Evolutionary conservation across 2,329 filamentous ascomycete species (phyloP), one percentile per base, ranked within the genome.

Genomic region (Penicillium sp.): DNA sequence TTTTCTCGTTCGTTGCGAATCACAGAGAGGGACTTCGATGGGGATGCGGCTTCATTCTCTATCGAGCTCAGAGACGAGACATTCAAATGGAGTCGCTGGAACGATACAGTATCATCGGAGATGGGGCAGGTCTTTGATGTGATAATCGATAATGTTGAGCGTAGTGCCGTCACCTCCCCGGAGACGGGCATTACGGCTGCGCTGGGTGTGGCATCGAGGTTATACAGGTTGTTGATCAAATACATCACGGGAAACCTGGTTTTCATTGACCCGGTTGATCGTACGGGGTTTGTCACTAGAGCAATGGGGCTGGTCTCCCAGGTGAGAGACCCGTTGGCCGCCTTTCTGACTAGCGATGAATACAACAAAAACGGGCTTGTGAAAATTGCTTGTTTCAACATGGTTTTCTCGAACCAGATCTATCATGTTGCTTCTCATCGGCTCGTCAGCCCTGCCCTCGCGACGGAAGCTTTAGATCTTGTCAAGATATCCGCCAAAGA

Each of bases 221-320:
- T 66, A 22, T 76, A 73, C 44, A 74, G 79, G 51, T 77, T 77
- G 13, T 55, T 83, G 22, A 70, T 82, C 31, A 70, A 69, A 24
- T 86, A 84, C 59, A 63, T 80, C 40, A 78, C 78, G 9, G 72
- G 75, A 4, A 72, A 72, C 40, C 63, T 86, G 3, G 74, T 74
- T 40, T 85, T 85, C 60, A 71, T 78, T 31, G 83, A 86, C 63
- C 72, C 79, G 1, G 71, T 85, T 18, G 83, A 85, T 64, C 78
- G 83, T 18, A 68, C 63, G 26, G 67, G 71, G 5, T 85, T 80
- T 60, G 69, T 79, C 4, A 62, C 68, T 18, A 76, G 74, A 53
- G 66, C 65, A 9, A 63, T 66, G 43, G 55, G 55, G 18, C 60
- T 77, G 37, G 66, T 81, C 44, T 69, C 69, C 16, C 69, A 71